phyloP scores from a whole-genome alignment of 306 rosid species.

The Castanea sativa region DNA sequence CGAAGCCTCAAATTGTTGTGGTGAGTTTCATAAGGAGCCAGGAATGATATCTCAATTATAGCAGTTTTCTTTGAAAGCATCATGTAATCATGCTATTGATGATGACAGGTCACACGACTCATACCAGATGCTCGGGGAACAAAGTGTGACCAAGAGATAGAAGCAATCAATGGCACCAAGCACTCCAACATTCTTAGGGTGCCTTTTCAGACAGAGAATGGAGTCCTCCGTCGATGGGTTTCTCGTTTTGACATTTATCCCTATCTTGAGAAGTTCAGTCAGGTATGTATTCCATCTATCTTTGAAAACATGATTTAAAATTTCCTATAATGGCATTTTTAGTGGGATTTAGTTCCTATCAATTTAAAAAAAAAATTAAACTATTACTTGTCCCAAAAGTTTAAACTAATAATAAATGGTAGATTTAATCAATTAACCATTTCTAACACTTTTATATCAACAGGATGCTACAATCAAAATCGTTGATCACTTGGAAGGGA shows the following conservation, averaged over 20 bases:
- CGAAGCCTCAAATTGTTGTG: constrained; percentile 84
- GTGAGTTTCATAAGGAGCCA: constrained; percentile 39
- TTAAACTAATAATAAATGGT: too few relatives aligned
- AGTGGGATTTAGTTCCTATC: neutral
- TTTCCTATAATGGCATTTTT: constrained; percentile 7
- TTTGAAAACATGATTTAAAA: neutral
- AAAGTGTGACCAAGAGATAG: constrained; percentile 77
- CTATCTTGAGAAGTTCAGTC: constrained; percentile 75
- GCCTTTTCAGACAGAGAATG: constrained; percentile 67
- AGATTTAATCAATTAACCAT: too few relatives aligned
- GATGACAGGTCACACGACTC: constrained; percentile 68
- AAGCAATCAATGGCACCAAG: constrained; percentile 65
- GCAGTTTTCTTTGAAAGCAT: neutral
- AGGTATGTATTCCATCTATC: constrained; percentile 36
- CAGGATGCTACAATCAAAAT: constrained; percentile 74
- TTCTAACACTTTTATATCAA: neutral
- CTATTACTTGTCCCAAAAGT: too few relatives aligned
- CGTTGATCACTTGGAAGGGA: constrained; percentile 66
- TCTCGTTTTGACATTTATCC: constrained; percentile 94
- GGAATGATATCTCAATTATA: neutral
- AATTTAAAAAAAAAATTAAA: too few relatives aligned
- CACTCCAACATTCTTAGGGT: constrained; percentile 81
- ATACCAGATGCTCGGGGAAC: constrained; percentile 90
- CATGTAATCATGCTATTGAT: constrained; percentile 6
- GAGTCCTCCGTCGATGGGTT: constrained; percentile 68